Conservation (phyloP, 768 basidiomycete species). For the Xerocomellus chrysenteron region DNA sequence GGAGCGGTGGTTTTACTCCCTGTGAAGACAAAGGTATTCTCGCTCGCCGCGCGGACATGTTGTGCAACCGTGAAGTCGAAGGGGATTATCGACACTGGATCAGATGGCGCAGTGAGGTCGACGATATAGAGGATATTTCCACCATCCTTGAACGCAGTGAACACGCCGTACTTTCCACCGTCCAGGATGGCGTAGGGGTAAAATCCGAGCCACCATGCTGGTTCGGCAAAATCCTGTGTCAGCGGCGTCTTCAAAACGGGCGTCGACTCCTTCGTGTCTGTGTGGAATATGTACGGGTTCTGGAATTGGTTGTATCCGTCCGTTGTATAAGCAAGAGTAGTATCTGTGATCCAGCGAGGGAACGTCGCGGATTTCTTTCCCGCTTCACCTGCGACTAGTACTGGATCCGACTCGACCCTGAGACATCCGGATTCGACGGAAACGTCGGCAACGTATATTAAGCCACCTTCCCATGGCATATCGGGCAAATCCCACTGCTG, state of each 20-base stretch:
- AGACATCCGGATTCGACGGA: neutral
- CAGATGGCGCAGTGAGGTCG: conserved; percentile 11
- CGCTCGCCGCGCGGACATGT: conserved; percentile 1
- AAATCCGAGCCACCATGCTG: conserved; percentile 15
- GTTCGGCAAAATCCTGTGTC: conserved; percentile 25
- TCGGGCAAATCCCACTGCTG: conserved; percentile 62
- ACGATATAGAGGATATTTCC: conserved; percentile 34
- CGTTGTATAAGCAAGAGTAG: conserved; percentile 54
- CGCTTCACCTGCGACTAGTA: conserved; percentile 49
- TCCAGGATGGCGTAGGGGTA: conserved; percentile 26
- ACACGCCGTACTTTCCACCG: conserved; percentile 23
- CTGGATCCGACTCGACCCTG: conserved; percentile 26
- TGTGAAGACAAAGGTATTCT: conserved; percentile 13
- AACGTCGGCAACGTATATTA: conserved; percentile 51
- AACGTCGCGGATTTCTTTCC: conserved; percentile 36
- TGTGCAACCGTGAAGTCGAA: conserved; percentile 15
- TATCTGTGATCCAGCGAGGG: conserved; percentile 42
- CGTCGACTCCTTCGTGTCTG: conserved; percentile 30
- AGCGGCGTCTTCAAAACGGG: conserved; percentile 16
- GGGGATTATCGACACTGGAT: neutral
- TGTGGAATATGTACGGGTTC: conserved; percentile 40
- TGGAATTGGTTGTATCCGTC: conserved; percentile 61
- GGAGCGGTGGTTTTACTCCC: neutral
- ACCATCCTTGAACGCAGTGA: conserved; percentile 31
- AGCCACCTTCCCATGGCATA: conserved; percentile 66